Conservation (phyloP, 2,329 filamentous ascomycete genomes). For the Paecilomyces sp. region DNA sequence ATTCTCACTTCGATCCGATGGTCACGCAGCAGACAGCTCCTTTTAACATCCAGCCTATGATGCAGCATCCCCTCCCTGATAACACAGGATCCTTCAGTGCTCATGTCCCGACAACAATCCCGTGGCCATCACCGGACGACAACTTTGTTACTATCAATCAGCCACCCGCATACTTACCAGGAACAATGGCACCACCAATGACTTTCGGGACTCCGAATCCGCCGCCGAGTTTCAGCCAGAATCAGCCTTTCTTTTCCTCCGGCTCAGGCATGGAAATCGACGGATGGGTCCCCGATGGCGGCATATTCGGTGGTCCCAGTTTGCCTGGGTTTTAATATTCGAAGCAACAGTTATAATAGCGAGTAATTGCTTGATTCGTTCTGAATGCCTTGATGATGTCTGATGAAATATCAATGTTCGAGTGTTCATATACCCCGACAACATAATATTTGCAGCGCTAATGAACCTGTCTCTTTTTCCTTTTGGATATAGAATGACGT, state of each 20-base stretch:
- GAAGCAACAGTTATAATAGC: not conserved
- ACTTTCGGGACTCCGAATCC: not conserved
- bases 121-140: not conserved
- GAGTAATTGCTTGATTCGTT: too few species aligned
- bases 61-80: not conserved
- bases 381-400: not conserved
- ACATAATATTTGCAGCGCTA: not conserved
- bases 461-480: not conserved
- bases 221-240: not conserved
- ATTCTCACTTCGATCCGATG: not conserved
- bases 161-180: not conserved
- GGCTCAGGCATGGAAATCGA: constrained; percentile 7
- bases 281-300: constrained; percentile 8
- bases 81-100: not conserved
- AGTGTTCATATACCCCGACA: not conserved
- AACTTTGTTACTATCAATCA: not conserved
- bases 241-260: not conserved
- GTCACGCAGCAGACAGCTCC: not conserved
- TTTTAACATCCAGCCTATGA: not conserved
- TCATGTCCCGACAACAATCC: not conserved
- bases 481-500: not conserved
- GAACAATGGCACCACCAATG: not conserved
- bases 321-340: not conserved
- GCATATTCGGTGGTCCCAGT: constrained; percentile 6
- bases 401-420: not conserved